Base-by-base conservation (phyloP, 768 basidiomycete genomes). In the Suillus plorans region DNA sequence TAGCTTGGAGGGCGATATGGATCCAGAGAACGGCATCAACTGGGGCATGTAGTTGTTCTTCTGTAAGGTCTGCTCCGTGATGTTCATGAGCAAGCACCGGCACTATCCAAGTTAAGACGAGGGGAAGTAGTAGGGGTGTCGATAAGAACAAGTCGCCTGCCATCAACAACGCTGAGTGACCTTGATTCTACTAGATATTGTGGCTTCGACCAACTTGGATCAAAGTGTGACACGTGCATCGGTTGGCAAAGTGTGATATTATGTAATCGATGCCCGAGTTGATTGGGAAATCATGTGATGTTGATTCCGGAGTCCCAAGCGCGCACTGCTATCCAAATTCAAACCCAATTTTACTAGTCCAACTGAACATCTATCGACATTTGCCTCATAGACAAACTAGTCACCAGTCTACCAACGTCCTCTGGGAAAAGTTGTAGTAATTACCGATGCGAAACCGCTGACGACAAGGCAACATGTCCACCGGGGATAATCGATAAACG, bases 1-100 rank as follows among this genome's bases (percentile, higher is more conserved):
- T 69, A 3, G 83, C 85, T 69, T 97, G 95, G 14, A 97, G 74
- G 39, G 82, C 80, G 61, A 95, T 94, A 73, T 97, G 95, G 25
- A 94, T 84, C 86, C 88, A 92, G 34, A 97, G 83, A 37, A 91
- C 85, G 14, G 85, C 73, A 75, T 97, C 95, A 10, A 94, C 82
- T 1, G 92, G 88, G 5, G 85, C 86, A 58, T 80, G 82, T 10
- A 81, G 71, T 66, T 87, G 81, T 69, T 89, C 91, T 61, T 91
- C 89, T 1, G 85, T 77, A 36, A 89, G 76, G 41, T 84, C 79
- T 5, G 65, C 68, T 63, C 88, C 86, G 72, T 89, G 84, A 69
- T 91, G 89, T 28, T 78, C 72, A 68, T 92, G 91, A 0, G 86
- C 89, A 34, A 67, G 37, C 28, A 53, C 59, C 4, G 69, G 64